Evolutionary conservation across 2,329 filamentous ascomycete genomes (phyloP).

Genomic region (Claviceps paspali): DNA sequence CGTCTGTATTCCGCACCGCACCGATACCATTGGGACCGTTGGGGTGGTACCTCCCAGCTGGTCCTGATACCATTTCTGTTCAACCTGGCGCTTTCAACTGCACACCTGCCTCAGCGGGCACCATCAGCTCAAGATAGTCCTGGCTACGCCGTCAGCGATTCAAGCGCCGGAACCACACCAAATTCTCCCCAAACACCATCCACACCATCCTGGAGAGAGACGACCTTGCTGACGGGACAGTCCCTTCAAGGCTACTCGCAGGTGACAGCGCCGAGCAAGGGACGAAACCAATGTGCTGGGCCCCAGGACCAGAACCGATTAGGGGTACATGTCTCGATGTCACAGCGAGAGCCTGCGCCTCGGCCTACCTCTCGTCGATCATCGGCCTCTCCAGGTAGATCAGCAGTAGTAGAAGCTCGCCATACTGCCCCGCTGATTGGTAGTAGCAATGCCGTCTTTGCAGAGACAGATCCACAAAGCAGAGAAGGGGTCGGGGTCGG

Average conservation of each 20-base stretch:
- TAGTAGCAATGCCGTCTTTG: slow-evolving; percentile 12
- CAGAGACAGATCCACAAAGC: slow-evolving; percentile 9
- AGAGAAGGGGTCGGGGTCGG: slow-evolving; percentile 11
- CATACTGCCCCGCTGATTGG: slow-evolving; percentile 9
- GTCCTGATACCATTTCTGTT: slow-evolving; percentile 12
- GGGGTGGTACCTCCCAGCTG: slow-evolving; percentile 19
- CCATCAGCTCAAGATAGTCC: slow-evolving; percentile 16
- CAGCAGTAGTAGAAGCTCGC: slow-evolving; percentile 14
- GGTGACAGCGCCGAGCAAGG: slow-evolving; percentile 9
- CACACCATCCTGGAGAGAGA: slow-evolving; percentile 17
- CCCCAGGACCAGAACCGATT: slow-evolving; percentile 32
- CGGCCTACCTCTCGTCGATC: slow-evolving; percentile 37
- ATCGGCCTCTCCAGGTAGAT: slow-evolving; percentile 27
- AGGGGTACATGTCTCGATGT: slow-evolving; percentile 39
- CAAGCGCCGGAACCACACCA: slow-evolving; percentile 16
- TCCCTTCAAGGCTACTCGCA: slow-evolving; percentile 11
- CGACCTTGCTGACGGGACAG: slow-evolving; percentile 10
- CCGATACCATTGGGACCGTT: slow-evolving; percentile 16
- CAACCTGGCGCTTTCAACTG: slow-evolving; percentile 21
- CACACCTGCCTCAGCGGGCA: slow-evolving; percentile 21
- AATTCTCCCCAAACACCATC: slow-evolving; percentile 21
- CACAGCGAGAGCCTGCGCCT: slow-evolving; percentile 35
- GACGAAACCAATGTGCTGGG: slow-evolving; percentile 40
- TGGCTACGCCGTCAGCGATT: slow-evolving; percentile 17
- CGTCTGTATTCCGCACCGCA: not conserved